A percentile compares a stretch with the other conserved stretches of the same genome.
phyloP scores from a whole-genome alignment of 768 basidiomycete species.

The Suillus cothurnatus region DNA sequence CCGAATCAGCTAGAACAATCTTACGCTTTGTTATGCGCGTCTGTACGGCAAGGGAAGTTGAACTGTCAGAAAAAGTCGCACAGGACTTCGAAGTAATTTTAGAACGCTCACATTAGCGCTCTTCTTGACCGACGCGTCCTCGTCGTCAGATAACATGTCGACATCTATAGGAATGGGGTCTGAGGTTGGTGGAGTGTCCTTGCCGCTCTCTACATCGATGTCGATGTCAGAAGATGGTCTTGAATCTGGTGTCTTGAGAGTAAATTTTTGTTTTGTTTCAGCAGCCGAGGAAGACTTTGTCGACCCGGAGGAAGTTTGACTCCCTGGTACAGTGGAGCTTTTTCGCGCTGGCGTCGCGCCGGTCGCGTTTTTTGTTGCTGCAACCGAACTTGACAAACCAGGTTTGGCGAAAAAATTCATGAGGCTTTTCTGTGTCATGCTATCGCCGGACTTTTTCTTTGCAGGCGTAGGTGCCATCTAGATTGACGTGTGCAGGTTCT shows the following conservation, averaged over 20 bases:
- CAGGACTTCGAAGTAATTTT: neutral
- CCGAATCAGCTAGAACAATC: slow-evolving; percentile 67
- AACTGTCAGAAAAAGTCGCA: slow-evolving; percentile 4
- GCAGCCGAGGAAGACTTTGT: slow-evolving; percentile 22
- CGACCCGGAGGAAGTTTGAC: slow-evolving; percentile 2
- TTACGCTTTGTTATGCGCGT: slow-evolving; percentile 61
- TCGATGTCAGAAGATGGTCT: slow-evolving; percentile 38
- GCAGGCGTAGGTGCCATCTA: slow-evolving; percentile 26
- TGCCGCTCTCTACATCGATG: slow-evolving; percentile 43
- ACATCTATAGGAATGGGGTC: slow-evolving; percentile 65
- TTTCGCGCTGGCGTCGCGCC: neutral
- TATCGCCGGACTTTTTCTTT: slow-evolving; percentile 42
- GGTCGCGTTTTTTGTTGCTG: neutral
- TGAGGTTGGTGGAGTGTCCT: slow-evolving; percentile 74
- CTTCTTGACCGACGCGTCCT: slow-evolving; percentile 42
- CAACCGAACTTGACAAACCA: slow-evolving; percentile 19
- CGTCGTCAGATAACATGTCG: slow-evolving; percentile 61
- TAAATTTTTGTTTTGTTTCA: slow-evolving; percentile 38
- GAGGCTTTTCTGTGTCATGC: slow-evolving; percentile 72
- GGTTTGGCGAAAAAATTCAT: slow-evolving; percentile 63
- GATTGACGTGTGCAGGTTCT: neutral
- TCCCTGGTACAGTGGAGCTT: neutral
- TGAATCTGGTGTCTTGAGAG: slow-evolving; percentile 40
- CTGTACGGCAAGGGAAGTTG: slow-evolving; percentile 24
- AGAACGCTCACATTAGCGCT: slow-evolving; percentile 35